A percentile compares a stretch with the other conserved stretches of the same genome.
phyloP scores from a whole-genome alignment of 1,284 basidiomycete species.

The Ustilago cynodontis region DNA sequence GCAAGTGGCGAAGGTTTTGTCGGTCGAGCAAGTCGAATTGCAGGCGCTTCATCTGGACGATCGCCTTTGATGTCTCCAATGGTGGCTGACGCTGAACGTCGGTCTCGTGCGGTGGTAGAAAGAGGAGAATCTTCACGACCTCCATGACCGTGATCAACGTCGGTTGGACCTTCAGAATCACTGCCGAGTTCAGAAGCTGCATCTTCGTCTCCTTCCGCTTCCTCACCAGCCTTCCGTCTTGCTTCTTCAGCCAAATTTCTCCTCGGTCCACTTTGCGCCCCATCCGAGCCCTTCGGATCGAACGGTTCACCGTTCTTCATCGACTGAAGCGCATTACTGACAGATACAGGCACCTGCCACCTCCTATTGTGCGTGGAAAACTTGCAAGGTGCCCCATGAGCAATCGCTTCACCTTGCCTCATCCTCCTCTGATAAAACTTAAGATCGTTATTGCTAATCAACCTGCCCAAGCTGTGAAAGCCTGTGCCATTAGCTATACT shows the following conservation, averaged over 20 bases:
- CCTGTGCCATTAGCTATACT: conserved; percentile 57
- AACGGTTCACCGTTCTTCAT: background rate
- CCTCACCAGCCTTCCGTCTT: conserved; percentile 16
- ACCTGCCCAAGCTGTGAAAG: conserved; percentile 54
- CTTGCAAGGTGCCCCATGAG: conserved; percentile 29
- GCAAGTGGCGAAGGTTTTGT: conserved; percentile 74
- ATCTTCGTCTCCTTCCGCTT: conserved; percentile 40
- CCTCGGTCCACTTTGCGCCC: background rate
- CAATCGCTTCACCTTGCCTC: conserved; percentile 58
- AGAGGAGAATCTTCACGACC: background rate
- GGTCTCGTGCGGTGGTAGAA: background rate
- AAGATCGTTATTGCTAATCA: conserved; percentile 48
- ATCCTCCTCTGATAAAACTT: conserved; percentile 63
- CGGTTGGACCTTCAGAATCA: conserved; percentile 56
- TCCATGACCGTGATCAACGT: conserved; percentile 37
- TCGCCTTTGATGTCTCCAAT: conserved; percentile 24
- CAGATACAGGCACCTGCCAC: conserved; percentile 31
- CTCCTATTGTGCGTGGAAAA: conserved; percentile 24
- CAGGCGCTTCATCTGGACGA: conserved; percentile 23
- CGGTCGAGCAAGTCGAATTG: conserved; percentile 39
- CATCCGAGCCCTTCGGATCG: background rate
- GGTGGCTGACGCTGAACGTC: conserved; percentile 3
- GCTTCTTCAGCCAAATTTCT: conserved; percentile 18
- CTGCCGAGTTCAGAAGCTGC: background rate
- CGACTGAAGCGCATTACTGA: background rate